Evolutionary conservation across 768 basidiomycete species (phyloP).

Genomic region (Mycena vulgaris): DNA sequence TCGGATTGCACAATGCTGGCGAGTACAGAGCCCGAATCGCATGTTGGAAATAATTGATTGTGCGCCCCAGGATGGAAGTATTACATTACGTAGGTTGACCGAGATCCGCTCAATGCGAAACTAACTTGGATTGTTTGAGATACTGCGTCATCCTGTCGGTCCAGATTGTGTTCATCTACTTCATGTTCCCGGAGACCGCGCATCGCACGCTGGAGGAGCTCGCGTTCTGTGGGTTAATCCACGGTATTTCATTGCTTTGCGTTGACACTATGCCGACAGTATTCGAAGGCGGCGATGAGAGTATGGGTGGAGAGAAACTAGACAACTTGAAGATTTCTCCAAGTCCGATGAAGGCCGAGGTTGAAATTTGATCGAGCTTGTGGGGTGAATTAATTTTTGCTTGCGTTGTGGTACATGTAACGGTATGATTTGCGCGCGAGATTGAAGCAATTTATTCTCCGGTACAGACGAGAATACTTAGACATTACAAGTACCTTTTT

Average conservation of each 20-base stretch:
- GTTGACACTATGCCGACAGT: neutral
- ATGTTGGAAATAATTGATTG: neutral
- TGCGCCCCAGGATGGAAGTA: conserved; percentile 17
- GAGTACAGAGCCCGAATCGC: neutral
- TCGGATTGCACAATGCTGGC: conserved; percentile 20
- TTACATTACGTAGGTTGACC: neutral
- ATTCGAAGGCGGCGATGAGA: neutral
- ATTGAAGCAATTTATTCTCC: too few relatives aligned
- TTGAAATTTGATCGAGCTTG: too few relatives aligned
- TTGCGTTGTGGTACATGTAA: too few relatives aligned
- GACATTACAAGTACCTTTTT: too few relatives aligned
- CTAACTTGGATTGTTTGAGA: neutral
- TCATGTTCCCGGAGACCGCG: conserved; percentile 22
- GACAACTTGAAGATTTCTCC: too few relatives aligned
- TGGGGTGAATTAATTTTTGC: too few relatives aligned
- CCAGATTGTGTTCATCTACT: conserved; percentile 21
- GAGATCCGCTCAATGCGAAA: too few relatives aligned
- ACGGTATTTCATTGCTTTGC: neutral
- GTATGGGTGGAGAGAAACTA: neutral
- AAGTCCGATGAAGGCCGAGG: too few relatives aligned
- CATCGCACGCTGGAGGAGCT: conserved; percentile 26
- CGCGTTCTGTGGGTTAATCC: conserved; percentile 14
- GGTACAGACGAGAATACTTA: too few relatives aligned
- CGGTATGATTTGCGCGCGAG: too few relatives aligned
- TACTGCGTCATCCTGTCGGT: conserved; percentile 5